Evolutionary conservation across 345 rosid species (phyloP).

Genomic region (Psidium guajava): DNA sequence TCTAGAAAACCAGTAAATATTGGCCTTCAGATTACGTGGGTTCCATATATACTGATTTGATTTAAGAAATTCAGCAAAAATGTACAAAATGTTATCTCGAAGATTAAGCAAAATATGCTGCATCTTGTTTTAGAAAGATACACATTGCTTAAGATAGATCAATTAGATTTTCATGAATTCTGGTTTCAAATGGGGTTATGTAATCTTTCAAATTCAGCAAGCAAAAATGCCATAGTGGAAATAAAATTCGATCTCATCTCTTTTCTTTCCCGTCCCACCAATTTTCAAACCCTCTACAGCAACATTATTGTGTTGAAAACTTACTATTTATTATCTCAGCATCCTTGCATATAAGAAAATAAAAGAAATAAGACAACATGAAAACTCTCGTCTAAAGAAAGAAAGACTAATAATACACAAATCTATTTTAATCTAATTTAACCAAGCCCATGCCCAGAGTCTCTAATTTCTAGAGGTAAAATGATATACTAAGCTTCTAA

Average conservation of each 20-base stretch:
- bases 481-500: not conserved
- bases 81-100: not conserved
- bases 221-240: not conserved
- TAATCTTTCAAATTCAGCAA: not conserved
- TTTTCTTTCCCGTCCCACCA: not conserved
- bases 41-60: not conserved
- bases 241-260: not conserved
- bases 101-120: not conserved
- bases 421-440: not conserved
- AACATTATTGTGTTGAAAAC: accelerated
- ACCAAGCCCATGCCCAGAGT: not conserved
- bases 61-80: not conserved
- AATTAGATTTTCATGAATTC: not conserved
- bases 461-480: not conserved
- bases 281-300: not conserved
- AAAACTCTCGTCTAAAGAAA: not conserved
- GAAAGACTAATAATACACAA: not conserved
- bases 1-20: not conserved
- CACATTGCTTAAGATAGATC: not conserved
- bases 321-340: not conserved
- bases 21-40: not conserved
- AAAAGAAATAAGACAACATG: not conserved
- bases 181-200: not conserved
- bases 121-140: not conserved
- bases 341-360: not conserved